Base-by-base conservation (phyloP, 352 stramenopile genomes). In the Pythium dissimile region DNA sequence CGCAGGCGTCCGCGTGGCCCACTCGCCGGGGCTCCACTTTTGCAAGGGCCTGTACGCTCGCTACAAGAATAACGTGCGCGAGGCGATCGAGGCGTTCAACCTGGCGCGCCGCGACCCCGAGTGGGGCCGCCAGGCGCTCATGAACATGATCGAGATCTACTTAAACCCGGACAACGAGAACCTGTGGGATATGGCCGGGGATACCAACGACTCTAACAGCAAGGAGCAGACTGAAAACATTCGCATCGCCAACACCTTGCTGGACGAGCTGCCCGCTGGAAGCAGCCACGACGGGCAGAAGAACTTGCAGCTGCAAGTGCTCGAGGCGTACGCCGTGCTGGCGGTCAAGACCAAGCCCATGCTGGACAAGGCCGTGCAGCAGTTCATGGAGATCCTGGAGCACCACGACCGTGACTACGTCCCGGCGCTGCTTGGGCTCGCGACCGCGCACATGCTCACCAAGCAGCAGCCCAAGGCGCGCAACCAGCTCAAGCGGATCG, bases 401-500 rank as follows among this genome's bases (percentile, higher is more conserved):
- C 73, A 78, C 0, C 65, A 88, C 21, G 83, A 95, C 34, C 69
- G 80, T 30, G 88, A 98, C 60, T 91, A 96, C 63, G 80, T 98
- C 13, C 93, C 93, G 0, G 92, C 92, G 5, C 61, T 98, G 16
- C 83, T 98, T 2, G 94, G 91, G 3, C 69, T 93, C 2, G 80
- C 88, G 0, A 96, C 78, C 0, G 92, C 84, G 2, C 97, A 98
- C 67, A 97, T 98, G 86, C 69, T 98, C 12, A 90, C 91, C 12
- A 97, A 97, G 57, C 79, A 96, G 64, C 77, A 90, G 52, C 86
- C 87, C 30, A 97, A 98, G 66, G 92, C 93, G 16, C 78, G 92
- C 18, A 98, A 98, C 62, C 86, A 97, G 43, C 85, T 98, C 54
- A 98, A 98, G 69, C 84, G 92, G 23, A 97, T 98, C 46, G 88